Base-by-base conservation (phyloP, 2,329 filamentous ascomycete species). In the Colletotrichum falcatum region DNA sequence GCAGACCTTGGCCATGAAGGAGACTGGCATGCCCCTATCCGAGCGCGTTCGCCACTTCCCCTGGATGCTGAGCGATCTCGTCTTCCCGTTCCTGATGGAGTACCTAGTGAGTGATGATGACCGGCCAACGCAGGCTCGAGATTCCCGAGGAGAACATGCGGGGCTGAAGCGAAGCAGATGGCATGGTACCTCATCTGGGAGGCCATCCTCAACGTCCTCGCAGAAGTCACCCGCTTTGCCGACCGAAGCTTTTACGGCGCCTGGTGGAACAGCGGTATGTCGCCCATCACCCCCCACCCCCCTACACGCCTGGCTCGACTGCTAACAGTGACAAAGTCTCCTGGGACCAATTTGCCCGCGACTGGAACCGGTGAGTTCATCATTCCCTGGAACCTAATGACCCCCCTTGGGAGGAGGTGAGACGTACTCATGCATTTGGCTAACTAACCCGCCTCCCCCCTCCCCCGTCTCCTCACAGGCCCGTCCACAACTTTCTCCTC, bases 161-260 rank as follows among this genome's bases (percentile, higher is more conserved):
- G 51, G 28, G 26, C 64, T 70, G 51, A 70, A 16, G 1, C 9
- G 4, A 59, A 7, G 26, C 61, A 84, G 81, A 86, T 94, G 67
- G 86, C 89, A 0, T 95, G 92, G 91, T 95, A 94, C 78, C 86
- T 95, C 35, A 94, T 95, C 73, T 95, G 93, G 93, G 90, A 92
- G 78, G 89, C 88, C 3, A 87, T 91, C 44, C 83, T 94, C 71
- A 95, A 95, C 78, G 87, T 93, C 18, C 83, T 95, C 28, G 93
- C 92, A 5, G 93, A 95, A 79, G 78, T 95, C 65, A 94, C 92
- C 0, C 85, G 86, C 72, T 95, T 95, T 78, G 92, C 92, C 5
- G 93, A 95, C 77, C 88, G 92, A 56, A 91, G 89, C 71, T 94
- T 94, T 79, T 90, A 90, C 75, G 85, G 86, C 48, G 85, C 86